Evolutionary conservation across 345 rosid genomes (phyloP), one percentile per base, ranked within the genome.

Genomic region (Aethionema arabicum): DNA sequence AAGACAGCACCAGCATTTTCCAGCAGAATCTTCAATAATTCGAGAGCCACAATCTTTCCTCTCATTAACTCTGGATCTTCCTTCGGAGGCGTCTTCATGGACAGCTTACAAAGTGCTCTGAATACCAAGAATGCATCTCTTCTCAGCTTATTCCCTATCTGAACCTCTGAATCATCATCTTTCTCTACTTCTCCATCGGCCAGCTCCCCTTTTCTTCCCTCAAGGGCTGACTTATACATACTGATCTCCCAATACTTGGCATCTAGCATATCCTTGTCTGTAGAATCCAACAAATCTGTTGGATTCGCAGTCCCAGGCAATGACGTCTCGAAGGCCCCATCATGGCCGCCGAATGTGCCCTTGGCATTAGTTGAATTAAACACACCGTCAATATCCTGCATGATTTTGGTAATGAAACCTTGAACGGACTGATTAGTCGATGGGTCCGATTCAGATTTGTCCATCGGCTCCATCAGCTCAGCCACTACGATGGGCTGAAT

Each of bases 161-260:
- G 99, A 63, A 93, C 90, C 76, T 93, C 99, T 72, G 85, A 70
- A 71, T 90, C 97, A 33, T 90, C 97, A 7, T 90, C 99, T 65
- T 92, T 77, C 79, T 90, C 99, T 44, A 65, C 74, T 70, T 90
- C 96, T 32, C 97, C 97, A 33, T 86, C 97, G 2, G 84, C 89
- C 72, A 93, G 80, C 69, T 93, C 99, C 32, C 99, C 99, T 78
- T 93, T 93, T 67, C 99, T 80, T 66, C 96, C 99, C 76, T 93
- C 99, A 65, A 93, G 77, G 2, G 99, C 99, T 0, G 97, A 85
- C 79, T 93, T 93, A 43, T 93, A 93, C 97, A 93, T 90, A 70
- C 99, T 93, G 69, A 93, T 90, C 89, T 93, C 99, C 99, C 99
- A 93, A 77, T 93, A 93, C 77, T 93, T 93, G 21, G 99, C 99